Percentiles rank a stretch among this genome's conserved stretches.
Evolutionary conservation across 106 monocot genomes (phyloP).

Genomic region (Cymbidium sinense): DNA sequence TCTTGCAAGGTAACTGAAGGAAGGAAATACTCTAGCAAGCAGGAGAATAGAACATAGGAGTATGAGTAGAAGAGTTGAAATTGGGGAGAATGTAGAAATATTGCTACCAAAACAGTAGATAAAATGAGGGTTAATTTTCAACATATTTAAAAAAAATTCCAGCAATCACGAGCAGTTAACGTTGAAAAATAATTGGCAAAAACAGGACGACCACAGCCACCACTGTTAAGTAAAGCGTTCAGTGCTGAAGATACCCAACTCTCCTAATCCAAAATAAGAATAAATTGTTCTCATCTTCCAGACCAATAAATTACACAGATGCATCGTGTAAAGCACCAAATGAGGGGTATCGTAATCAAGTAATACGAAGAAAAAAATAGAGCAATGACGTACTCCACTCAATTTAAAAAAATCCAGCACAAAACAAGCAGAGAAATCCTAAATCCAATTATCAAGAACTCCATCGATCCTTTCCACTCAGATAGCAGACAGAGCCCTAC

Average conservation of each 20-base stretch:
- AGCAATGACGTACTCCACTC: not conserved
- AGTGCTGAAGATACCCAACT: not conserved
- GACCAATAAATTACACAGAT: not conserved
- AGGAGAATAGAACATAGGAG: not conserved
- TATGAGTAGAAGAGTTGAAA: not conserved
- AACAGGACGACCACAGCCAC: too few species aligned
- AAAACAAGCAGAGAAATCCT: not conserved
- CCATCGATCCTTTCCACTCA: not conserved
- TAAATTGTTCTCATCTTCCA: not conserved
- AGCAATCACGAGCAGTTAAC: too few species aligned
- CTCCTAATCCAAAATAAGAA: not conserved
- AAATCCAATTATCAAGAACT: not conserved
- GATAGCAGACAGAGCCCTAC: not conserved
- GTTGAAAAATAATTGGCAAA: too few species aligned
- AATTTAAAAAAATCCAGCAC: not conserved
- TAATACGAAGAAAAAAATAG: not conserved
- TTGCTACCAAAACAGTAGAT: not conserved
- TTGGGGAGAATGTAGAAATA: not conserved
- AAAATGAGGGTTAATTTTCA: not conserved
- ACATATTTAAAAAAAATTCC: not conserved
- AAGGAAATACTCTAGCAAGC: not conserved
- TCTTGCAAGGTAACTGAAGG: not conserved
- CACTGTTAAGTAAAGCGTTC: too few species aligned
- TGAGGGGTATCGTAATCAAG: not conserved
- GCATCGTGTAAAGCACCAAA: not conserved